Evolutionary conservation across 1,139 yeast species (phyloP), one percentile per base, ranked within the genome.

Genomic region (Sugiyamaella sp.): DNA sequence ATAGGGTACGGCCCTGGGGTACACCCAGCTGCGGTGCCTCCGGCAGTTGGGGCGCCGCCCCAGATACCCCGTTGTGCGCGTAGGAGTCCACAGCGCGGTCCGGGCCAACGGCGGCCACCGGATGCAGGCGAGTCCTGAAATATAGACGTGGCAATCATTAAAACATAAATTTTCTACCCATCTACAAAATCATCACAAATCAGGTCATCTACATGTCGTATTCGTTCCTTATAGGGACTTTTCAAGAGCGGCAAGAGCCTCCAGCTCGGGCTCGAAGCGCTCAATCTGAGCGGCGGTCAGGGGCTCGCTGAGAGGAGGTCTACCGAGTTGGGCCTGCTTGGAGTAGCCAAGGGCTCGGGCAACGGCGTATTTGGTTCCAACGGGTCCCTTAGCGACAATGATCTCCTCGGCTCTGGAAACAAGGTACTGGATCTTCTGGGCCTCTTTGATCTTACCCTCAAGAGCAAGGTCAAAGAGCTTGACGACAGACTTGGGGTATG

Each of bases 401-500:
- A 77, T 67, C 57, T 70, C 74, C 56, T 77, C 80, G 12, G 72
- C 77, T 55, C 71, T 69, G n/a, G 79, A 68, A 6, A 74, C 75
- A 49, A 67, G 60, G 51, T 63, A 65, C 60, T 78, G 81, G 53
- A 77, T 66, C 47, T 69, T 68, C 49, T 68, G 68, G 17, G 81
- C 81, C 60, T 75, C 77, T 52, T 71, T 66, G 42, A 61, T 43
- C 52, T 75, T 66, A 24, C 75, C 75, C 21, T 54, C 61, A 27
- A 48, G 51, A 21, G 64, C 51, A 45, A 66, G 59, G 38, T 69
- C 61, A 60, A 63, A 74, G 38, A 77, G 64, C 55, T 70, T 69
- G 51, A 74, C 74, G 52, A 74, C 71, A 3, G 74, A 66, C 64
- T 76, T 75, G 52, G 81, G 81, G 69, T 70, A 77, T 1, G 79